Conservation (phyloP, 1,284 basidiomycete species). For the Phaffia rhodozyma region DNA sequence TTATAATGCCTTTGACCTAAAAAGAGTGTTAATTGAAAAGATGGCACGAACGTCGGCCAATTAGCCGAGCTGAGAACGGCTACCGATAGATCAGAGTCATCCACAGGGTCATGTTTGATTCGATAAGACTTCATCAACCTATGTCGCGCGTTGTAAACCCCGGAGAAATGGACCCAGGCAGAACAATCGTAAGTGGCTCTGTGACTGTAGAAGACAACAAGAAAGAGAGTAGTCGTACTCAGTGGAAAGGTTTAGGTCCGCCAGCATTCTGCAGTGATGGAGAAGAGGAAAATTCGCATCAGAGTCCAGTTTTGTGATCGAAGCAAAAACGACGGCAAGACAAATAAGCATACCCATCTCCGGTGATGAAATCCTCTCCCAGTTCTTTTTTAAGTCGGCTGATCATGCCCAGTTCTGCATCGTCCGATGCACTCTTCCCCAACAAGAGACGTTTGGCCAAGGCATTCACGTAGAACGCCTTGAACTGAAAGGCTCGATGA, state of each 20-base stretch:
- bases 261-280: conserved; percentile 32
- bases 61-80: conserved; percentile 45
- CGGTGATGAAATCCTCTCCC: conserved; percentile 37
- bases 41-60: conserved; percentile 40
- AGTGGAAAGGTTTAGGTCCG: conserved; percentile 34
- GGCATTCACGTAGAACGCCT: conserved; percentile 83
- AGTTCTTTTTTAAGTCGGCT: conserved; percentile 66
- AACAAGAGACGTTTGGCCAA: conserved; percentile 80
- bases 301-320: not conserved
- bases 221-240: conserved; percentile 25
- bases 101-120: conserved; percentile 30
- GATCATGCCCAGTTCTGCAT: conserved; percentile 81
- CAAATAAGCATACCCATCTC: conserved; percentile 25
- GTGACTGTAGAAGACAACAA: not conserved
- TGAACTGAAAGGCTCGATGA: conserved; percentile 43
- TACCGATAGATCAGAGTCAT: conserved; percentile 39
- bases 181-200: not conserved
- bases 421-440: conserved; percentile 74
- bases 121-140: conserved; percentile 40
- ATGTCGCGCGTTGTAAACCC: not conserved
- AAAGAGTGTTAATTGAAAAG: no score
- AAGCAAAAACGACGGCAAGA: not conserved
- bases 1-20: not conserved
- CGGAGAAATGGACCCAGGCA: not conserved
- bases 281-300: not conserved